phyloP scores from a whole-genome alignment of 169 alveolate species.

The Cryptosporidium viatorum region DNA sequence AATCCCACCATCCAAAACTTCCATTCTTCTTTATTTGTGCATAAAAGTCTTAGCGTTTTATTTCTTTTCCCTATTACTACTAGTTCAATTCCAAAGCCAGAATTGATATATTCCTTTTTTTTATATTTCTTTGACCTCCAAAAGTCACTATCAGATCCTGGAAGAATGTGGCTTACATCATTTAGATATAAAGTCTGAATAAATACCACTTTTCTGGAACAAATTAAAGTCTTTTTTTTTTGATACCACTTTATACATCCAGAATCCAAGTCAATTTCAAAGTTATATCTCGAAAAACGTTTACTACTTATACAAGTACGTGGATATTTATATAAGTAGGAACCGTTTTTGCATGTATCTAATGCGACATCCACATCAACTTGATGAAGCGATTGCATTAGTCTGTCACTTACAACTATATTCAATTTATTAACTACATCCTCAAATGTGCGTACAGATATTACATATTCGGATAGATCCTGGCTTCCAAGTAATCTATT shows the following conservation, averaged over 20 bases:
- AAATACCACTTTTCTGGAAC: constrained; percentile 6
- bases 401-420: constrained; percentile 54
- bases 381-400: constrained; percentile 26
- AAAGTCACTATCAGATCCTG: constrained; percentile 77
- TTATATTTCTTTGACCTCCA: constrained; percentile 41
- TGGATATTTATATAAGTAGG: constrained; percentile 53
- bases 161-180: constrained; percentile 72
- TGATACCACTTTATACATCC: constrained; percentile 63
- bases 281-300: constrained; percentile 45
- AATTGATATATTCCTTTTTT: neutral
- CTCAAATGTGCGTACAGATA: constrained; percentile 27
- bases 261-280: constrained; percentile 63
- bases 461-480: constrained; percentile 70
- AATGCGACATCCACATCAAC: constrained; percentile 72
- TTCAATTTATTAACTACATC: constrained; percentile 54
- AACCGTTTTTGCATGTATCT: constrained; percentile 63
- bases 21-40: constrained; percentile 75
- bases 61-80: constrained; percentile 33
- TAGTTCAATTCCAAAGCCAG: constrained; percentile 63
- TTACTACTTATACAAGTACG: constrained; percentile 1
- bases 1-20: constrained; percentile 72
- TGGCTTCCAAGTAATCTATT: constrained; percentile 63
- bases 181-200: constrained; percentile 34
- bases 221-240: neutral
- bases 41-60: constrained; percentile 41